These are phyloP conservation scores for Cytospora piceae DNA, from an alignment of 2,329 filamentous ascomycete species.

Conservation along the genomic window DNA sequence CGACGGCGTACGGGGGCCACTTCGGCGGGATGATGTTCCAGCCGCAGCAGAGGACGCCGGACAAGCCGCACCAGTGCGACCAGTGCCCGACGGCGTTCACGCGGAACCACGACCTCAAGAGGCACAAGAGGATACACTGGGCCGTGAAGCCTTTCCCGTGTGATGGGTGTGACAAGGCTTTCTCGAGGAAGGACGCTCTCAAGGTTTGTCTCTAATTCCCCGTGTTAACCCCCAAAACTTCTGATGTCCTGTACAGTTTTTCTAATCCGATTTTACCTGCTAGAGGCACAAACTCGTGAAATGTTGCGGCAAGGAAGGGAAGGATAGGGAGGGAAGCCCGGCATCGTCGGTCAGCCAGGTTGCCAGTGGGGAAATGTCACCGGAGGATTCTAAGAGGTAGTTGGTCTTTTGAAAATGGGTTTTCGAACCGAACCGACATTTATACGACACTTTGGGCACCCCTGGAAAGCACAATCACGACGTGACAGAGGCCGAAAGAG, in stretches of 20 bases:
- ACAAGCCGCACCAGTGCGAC: conserved; percentile 94
- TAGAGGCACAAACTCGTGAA: conserved; percentile 68
- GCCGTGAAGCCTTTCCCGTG: conserved; percentile 97
- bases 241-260: neutral
- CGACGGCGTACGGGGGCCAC: conserved; percentile 41
- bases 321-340: conserved; percentile 28
- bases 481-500: conserved; percentile 29
- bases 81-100: conserved; percentile 93
- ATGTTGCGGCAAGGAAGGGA: conserved; percentile 55
- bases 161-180: conserved; percentile 90
- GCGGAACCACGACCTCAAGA: conserved; percentile 92
- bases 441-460: neutral
- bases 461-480: conserved; percentile 6
- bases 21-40: conserved; percentile 49
- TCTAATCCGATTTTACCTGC: conserved; percentile 33
- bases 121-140: conserved; percentile 93
- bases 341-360: conserved; percentile 26
- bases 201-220: conserved; percentile 69
- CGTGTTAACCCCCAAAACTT: neutral
- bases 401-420: neutral
- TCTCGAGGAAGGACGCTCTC: conserved; percentile 92
- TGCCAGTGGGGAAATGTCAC: conserved; percentile 30
- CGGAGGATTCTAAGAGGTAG: conserved; percentile 29
- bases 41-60: conserved; percentile 53
- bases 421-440: conserved; percentile 19